These are phyloP conservation scores for Penicillium sp. DNA, from an alignment of 2,329 filamentous ascomycete species.

Conservation along the genomic window DNA sequence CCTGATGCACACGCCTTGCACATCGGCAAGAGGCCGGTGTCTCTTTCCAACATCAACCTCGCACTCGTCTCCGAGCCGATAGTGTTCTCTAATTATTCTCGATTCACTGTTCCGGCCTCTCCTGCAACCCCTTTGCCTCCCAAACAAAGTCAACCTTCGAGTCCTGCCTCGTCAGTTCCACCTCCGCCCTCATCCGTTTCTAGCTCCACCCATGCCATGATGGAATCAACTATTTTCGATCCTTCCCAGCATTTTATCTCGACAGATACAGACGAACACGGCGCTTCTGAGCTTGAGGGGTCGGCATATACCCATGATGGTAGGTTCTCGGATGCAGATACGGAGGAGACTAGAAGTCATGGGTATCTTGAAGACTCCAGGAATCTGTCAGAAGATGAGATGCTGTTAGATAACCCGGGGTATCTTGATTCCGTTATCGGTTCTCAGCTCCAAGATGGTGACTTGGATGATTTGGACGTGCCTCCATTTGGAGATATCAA, in stretches of 20 bases:
- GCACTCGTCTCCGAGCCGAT: conserved; percentile 54
- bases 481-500: conserved; percentile 18
- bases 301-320: conserved; percentile 45
- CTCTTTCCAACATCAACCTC: conserved; percentile 50
- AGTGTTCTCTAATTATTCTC: conserved; percentile 53
- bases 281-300: conserved; percentile 30
- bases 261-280: conserved; percentile 1
- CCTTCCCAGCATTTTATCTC: conserved; percentile 25
- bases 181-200: conserved; percentile 30
- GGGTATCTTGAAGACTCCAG: conserved; percentile 33
- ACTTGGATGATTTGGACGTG: conserved; percentile 32
- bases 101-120: conserved; percentile 39
- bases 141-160: conserved; percentile 36
- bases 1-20: conserved; percentile 32
- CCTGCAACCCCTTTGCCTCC: conserved; percentile 41
- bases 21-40: conserved; percentile 51
- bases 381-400: conserved; percentile 36
- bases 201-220: conserved; percentile 37
- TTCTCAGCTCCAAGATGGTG: conserved; percentile 40
- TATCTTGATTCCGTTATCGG: conserved; percentile 47
- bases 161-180: conserved; percentile 34
- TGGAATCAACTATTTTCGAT: conserved; percentile 46
- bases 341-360: conserved; percentile 37
- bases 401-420: conserved; percentile 40
- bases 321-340: conserved; percentile 49